Conservation (phyloP, 768 basidiomycete genomes). For the Tulasnella sp. region DNA sequence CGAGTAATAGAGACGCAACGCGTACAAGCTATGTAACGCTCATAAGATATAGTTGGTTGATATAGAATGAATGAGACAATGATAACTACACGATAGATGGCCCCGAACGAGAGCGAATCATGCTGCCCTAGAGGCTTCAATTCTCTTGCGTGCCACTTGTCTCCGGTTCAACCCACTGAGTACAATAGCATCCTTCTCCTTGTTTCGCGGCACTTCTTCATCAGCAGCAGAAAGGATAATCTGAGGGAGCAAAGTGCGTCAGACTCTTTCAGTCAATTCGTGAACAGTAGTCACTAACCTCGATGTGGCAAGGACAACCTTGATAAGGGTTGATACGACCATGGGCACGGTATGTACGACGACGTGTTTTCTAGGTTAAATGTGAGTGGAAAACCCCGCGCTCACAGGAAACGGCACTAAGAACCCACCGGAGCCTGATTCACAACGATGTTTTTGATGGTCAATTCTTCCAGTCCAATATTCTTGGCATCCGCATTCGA, state of each 20-base stretch:
- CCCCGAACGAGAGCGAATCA: background rate
- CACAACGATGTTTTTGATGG: slow-evolving; percentile 94
- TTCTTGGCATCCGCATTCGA: slow-evolving; percentile 98
- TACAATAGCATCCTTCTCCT: slow-evolving; percentile 52
- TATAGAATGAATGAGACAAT: too few relatives aligned
- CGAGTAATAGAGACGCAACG: too few relatives aligned
- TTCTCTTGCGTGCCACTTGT: slow-evolving; percentile 76
- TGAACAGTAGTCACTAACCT: slow-evolving; percentile 34
- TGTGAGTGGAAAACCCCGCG: background rate
- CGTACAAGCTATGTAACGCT: too few relatives aligned
- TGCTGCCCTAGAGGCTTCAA: slow-evolving; percentile 56
- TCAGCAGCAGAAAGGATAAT: slow-evolving; percentile 63
- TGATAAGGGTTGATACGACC: slow-evolving; percentile 99
- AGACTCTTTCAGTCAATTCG: background rate
- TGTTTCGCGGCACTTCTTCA: slow-evolving; percentile 81
- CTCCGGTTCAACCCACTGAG: slow-evolving; percentile 65
- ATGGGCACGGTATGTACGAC: slow-evolving; percentile 96
- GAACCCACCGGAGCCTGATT: slow-evolving; percentile 92
- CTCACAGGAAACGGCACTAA: background rate
- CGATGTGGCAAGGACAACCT: slow-evolving; percentile 93
- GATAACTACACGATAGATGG: too few relatives aligned
- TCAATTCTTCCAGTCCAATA: slow-evolving; percentile 80
- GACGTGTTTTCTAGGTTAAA: slow-evolving; percentile 73
- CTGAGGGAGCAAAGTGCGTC: slow-evolving; percentile 17
- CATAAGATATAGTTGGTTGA: too few relatives aligned